These are phyloP conservation scores for Quercus tomentella DNA, from an alignment of 331 rosid genomes.

Conservation along the genomic window DNA sequence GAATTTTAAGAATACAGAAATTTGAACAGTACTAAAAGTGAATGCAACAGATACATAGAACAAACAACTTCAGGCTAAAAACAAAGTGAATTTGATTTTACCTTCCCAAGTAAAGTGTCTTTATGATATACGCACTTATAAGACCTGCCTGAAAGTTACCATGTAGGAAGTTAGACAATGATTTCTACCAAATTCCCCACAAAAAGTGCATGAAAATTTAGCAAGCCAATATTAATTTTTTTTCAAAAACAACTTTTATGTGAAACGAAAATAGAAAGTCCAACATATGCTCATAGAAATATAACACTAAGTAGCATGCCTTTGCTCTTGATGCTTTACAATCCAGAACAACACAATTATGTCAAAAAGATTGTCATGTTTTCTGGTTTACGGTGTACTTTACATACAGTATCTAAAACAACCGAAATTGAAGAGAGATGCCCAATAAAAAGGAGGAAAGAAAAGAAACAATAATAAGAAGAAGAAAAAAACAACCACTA, in stretches of 20 bases:
- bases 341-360: not conserved
- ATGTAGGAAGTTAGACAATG: too few relatives aligned
- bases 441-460: not conserved
- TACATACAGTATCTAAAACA: not conserved
- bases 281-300: not conserved
- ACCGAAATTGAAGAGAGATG: not conserved
- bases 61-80: too few relatives aligned
- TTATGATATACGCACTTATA: too few relatives aligned
- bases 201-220: not conserved
- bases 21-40: too few relatives aligned
- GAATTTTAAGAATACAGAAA: not conserved
- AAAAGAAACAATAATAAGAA: not conserved
- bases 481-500: too few relatives aligned
- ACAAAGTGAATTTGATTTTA: too few relatives aligned
- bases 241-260: not conserved
- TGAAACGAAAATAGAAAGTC: not conserved
- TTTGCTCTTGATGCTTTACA: not conserved
- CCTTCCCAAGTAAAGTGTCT: too few relatives aligned
- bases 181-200: not conserved
- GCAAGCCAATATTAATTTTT: not conserved
- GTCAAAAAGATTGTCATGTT: not conserved
- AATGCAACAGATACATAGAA: too few relatives aligned
- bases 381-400: not conserved
- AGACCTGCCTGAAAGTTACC: too few relatives aligned
- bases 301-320: too few relatives aligned